These are phyloP conservation scores for Rutstroemia sydowiana DNA, from an alignment of 2,329 filamentous ascomycete species.

Conservation along the genomic window DNA sequence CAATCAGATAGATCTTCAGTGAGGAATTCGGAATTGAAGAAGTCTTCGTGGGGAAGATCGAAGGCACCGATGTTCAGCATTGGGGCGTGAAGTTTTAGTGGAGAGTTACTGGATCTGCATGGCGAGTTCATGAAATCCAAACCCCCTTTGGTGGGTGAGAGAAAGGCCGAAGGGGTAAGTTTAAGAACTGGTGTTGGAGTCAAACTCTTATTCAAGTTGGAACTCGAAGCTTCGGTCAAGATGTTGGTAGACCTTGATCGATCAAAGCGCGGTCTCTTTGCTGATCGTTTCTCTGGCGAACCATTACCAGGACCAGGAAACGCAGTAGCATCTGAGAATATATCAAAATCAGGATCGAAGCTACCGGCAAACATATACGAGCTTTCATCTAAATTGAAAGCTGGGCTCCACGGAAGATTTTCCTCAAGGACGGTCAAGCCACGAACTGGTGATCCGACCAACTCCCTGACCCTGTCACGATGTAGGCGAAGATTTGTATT, in stretches of 20 bases:
- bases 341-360: conserved; percentile 49
- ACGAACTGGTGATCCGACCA: conserved; percentile 72
- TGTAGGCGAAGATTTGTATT: conserved; percentile 89
- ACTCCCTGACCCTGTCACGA: conserved; percentile 70
- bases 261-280: conserved; percentile 52
- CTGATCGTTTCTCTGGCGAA: conserved; percentile 60
- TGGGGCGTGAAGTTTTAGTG: conserved; percentile 22
- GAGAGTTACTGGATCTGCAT: conserved; percentile 38
- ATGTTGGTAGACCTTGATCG: conserved; percentile 56
- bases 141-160: conserved; percentile 52
- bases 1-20: conserved; percentile 52
- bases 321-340: conserved; percentile 43
- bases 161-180: conserved; percentile 35
- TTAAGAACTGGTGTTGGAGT: conserved; percentile 46
- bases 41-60: conserved; percentile 38
- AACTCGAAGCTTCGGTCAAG: conserved; percentile 46
- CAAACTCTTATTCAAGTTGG: conserved; percentile 42
- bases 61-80: conserved; percentile 20
- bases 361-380: conserved; percentile 42
- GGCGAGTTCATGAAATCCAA: conserved; percentile 40
- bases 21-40: conserved; percentile 47
- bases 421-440: conserved; percentile 45
- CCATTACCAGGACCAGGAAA: conserved; percentile 44
- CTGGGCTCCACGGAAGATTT: conserved; percentile 55
- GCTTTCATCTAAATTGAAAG: conserved; percentile 58